Percentiles rank a stretch among this genome's conserved stretches.
Evolutionary conservation across 352 stramenopile genomes (phyloP).

Genomic region (Phytophthora sojae): DNA sequence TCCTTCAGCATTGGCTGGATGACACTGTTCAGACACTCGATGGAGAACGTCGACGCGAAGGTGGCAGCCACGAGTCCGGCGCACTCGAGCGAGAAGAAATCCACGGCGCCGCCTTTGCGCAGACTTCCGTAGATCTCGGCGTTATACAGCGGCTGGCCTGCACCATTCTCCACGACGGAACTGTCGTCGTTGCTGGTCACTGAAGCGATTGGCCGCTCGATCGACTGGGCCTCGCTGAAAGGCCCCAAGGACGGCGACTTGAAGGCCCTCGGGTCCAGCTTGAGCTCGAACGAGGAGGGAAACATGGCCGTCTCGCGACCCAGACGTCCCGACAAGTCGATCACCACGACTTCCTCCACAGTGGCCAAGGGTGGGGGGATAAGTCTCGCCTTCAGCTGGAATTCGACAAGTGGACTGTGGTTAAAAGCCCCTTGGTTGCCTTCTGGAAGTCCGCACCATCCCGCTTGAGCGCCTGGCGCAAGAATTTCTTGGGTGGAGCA

Average conservation of each 20-base stretch:
- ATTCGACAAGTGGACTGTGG: constrained; percentile 26
- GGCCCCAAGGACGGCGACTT: constrained; percentile 13
- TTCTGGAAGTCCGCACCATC: not conserved
- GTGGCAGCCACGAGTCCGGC: constrained; percentile 48
- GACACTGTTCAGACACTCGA: constrained; percentile 32
- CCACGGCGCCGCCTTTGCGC: constrained; percentile 44
- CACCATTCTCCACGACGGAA: constrained; percentile 9
- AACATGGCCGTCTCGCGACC: constrained; percentile 24
- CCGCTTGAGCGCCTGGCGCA: not conserved
- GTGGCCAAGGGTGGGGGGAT: not conserved
- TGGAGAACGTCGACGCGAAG: constrained; percentile 53
- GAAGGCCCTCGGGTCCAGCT: constrained; percentile 28
- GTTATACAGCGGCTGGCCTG: constrained; percentile 50
- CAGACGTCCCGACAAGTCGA: constrained; percentile 28
- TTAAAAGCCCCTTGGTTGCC: not conserved
- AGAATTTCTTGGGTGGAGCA: not conserved
- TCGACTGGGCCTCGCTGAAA: constrained; percentile 10
- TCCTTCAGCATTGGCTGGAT: constrained; percentile 40
- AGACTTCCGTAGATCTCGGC: constrained; percentile 62
- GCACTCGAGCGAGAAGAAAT: constrained; percentile 49
- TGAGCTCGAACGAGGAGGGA: constrained; percentile 24
- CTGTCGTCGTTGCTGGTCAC: constrained; percentile 13
- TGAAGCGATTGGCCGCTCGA: not conserved
- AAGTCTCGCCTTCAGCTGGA: constrained; percentile 13
- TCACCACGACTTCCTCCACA: constrained; percentile 28